phyloP scores from a whole-genome alignment of 2,329 filamentous ascomycete species.

The Corniculantispora saksenae region DNA sequence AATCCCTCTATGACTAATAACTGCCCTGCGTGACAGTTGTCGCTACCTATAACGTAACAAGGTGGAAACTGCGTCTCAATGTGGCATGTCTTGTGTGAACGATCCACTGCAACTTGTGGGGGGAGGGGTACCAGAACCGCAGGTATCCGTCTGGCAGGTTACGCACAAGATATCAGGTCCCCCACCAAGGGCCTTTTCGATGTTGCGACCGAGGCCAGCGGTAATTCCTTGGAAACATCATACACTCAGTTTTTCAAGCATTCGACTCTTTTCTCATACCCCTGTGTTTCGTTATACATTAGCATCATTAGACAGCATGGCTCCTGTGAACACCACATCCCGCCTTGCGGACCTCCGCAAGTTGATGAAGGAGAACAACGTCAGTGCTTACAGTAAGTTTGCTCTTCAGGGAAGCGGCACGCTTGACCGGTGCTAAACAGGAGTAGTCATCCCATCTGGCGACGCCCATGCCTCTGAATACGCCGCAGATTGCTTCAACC shows the following conservation, averaged over 20 bases:
- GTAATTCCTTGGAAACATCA: constrained; percentile 11
- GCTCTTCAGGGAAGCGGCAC: not conserved
- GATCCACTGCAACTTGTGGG: constrained; percentile 15
- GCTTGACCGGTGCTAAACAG: constrained; percentile 21
- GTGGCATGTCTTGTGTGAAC: not conserved
- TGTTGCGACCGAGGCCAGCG: constrained; percentile 8
- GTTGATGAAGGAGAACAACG: constrained; percentile 82
- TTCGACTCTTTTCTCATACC: not conserved
- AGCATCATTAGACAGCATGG: constrained; percentile 27
- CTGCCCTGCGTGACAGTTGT: no score
- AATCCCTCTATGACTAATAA: no score
- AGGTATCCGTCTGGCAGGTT: constrained; percentile 1
- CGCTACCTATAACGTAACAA: constrained; percentile 4
- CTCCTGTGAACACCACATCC: constrained; percentile 69
- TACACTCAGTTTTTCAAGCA: not conserved
- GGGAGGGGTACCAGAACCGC: constrained; percentile 17
- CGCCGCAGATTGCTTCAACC: constrained; percentile 91
- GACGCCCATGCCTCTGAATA: constrained; percentile 98
- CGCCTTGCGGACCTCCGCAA: constrained; percentile 75
- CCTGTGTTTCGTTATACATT: not conserved
- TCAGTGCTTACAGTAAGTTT: constrained; percentile 84
- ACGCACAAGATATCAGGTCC: constrained; percentile 9
- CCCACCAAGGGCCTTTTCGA: constrained; percentile 8
- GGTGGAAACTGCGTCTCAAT: constrained; percentile 4
- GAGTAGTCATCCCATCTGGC: constrained; percentile 87